A percentile compares a stretch with the other conserved stretches of the same genome.
These are phyloP conservation scores for Wickerhamomyces bovis DNA, from an alignment of 805 yeast genomes.

Conservation along the genomic window DNA sequence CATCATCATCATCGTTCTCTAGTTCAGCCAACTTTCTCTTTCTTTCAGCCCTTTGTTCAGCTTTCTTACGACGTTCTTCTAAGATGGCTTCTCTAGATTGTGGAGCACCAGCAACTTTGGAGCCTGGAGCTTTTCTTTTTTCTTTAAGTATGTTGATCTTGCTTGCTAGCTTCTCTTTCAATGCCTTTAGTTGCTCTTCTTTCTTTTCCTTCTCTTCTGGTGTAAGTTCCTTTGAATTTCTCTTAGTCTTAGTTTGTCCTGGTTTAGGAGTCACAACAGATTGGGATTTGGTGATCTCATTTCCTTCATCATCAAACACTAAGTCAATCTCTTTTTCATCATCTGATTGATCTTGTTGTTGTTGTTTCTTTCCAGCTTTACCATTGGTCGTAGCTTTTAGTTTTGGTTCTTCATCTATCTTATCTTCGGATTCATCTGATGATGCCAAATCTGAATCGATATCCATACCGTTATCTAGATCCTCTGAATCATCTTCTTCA, in stretches of 20 bases:
- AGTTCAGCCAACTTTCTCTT: slow-evolving; percentile 35
- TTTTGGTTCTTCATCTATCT: slow-evolving; percentile 12
- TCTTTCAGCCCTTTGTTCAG: slow-evolving; percentile 27
- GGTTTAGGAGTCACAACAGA: neutral
- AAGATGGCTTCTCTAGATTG: slow-evolving; percentile 77
- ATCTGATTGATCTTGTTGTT: slow-evolving; percentile 23
- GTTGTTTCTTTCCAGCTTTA: slow-evolving; percentile 11
- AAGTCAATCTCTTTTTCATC: slow-evolving; percentile 32
- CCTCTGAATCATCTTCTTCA: slow-evolving; percentile 8
- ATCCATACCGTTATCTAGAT: slow-evolving; percentile 15
- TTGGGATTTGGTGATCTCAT: slow-evolving; percentile 30
- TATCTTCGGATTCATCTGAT: slow-evolving; percentile 22
- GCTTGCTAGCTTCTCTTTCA: slow-evolving; percentile 73
- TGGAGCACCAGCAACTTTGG: slow-evolving; percentile 74
- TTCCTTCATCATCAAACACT: slow-evolving; percentile 71
- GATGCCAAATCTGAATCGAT: slow-evolving; percentile 16
- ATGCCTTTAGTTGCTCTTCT: slow-evolving; percentile 52
- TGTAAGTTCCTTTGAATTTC: slow-evolving; percentile 26
- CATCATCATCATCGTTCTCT: slow-evolving; percentile 24
- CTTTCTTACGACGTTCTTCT: slow-evolving; percentile 51
- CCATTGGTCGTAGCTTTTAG: slow-evolving; percentile 5
- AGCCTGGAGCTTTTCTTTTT: slow-evolving; percentile 88
- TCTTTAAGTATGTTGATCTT: slow-evolving; percentile 67
- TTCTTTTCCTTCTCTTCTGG: slow-evolving; percentile 46
- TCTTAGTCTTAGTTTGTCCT: slow-evolving; percentile 11